phyloP scores from a whole-genome alignment of 208 protist genomes.

The Wallacemonas sp. region DNA sequence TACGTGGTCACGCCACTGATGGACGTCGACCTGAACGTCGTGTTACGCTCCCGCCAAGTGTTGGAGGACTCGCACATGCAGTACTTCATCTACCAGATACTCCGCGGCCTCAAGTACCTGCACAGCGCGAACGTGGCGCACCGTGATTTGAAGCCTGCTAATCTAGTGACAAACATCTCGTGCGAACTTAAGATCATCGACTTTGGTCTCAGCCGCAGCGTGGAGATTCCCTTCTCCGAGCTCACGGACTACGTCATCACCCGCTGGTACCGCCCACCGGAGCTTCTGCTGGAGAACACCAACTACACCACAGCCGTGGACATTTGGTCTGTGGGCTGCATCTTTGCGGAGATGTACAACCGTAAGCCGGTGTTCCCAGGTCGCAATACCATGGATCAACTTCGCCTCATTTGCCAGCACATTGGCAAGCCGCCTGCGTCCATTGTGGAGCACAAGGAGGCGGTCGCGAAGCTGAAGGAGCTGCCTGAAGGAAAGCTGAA shows the following conservation, averaged over 20 bases:
- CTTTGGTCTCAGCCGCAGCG: conserved; percentile 89
- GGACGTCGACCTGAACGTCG: conserved; percentile 96
- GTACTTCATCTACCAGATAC: conserved; percentile 87
- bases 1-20: conserved; percentile 97
- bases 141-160: conserved; percentile 91
- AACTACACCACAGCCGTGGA: conserved; percentile 90
- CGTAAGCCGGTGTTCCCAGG: conserved; percentile 90
- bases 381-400: conserved; percentile 91
- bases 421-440: conserved; percentile 94
- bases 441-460: conserved; percentile 80
- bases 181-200: conserved; percentile 91
- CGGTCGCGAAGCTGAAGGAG: conserved; percentile 75
- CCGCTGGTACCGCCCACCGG: conserved; percentile 94
- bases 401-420: conserved; percentile 87
- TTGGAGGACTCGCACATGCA: conserved; percentile 82
- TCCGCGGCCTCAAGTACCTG: conserved; percentile 90
- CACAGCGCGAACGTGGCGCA: conserved; percentile 90
- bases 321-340: conserved; percentile 94
- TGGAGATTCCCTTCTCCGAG: conserved; percentile 77
- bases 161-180: conserved; percentile 87
- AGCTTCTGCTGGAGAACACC: conserved; percentile 90
- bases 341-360: conserved; percentile 97
- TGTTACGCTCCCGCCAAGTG: conserved; percentile 91
- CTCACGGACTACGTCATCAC: conserved; percentile 94
- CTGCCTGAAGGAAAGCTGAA: conserved; percentile 69